Evolutionary conservation across 306 rosid genomes (phyloP).

Genomic region (Astragalus glycyphyllos): DNA sequence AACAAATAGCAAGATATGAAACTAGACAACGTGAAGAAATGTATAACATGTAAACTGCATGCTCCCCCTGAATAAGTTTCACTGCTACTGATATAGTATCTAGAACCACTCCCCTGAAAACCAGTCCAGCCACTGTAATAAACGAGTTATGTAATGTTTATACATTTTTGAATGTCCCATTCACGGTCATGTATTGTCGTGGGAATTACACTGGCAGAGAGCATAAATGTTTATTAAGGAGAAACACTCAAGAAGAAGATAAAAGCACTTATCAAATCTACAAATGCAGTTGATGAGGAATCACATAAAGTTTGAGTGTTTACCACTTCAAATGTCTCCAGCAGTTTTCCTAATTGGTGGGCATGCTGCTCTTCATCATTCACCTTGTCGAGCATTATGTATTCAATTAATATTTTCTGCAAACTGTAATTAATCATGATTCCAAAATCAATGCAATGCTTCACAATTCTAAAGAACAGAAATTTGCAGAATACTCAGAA

Average conservation of each 20-base stretch:
- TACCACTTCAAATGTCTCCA: conserved; percentile 90
- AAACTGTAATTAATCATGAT: conserved; percentile 54
- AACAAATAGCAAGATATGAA: conserved; percentile 13
- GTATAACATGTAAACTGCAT: conserved; percentile 1
- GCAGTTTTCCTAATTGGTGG: conserved; percentile 84
- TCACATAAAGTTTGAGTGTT: conserved; percentile 38
- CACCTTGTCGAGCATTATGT: conserved; percentile 96
- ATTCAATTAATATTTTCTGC: conserved; percentile 93
- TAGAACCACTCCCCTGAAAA: conserved; percentile 7
- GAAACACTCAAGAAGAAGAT: neutral
- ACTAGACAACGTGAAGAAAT: neutral
- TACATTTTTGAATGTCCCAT: too few relatives aligned
- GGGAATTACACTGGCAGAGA: conserved; percentile 2
- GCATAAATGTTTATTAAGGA: conserved; percentile 7
- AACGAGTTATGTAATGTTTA: neutral
- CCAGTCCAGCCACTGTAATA: neutral
- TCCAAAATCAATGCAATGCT: conserved; percentile 23
- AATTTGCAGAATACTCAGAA: neutral
- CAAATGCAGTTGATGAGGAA: conserved; percentile 22
- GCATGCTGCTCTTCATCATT: conserved; percentile 93
- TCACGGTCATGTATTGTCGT: neutral
- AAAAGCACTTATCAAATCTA: conserved; percentile 12
- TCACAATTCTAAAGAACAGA: neutral
- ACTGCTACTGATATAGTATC: neutral
- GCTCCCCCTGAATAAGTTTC: neutral